These are phyloP conservation scores for Cucurbitaria berberidis DNA, from an alignment of 2,329 filamentous ascomycete genomes.

Conservation along the genomic window DNA sequence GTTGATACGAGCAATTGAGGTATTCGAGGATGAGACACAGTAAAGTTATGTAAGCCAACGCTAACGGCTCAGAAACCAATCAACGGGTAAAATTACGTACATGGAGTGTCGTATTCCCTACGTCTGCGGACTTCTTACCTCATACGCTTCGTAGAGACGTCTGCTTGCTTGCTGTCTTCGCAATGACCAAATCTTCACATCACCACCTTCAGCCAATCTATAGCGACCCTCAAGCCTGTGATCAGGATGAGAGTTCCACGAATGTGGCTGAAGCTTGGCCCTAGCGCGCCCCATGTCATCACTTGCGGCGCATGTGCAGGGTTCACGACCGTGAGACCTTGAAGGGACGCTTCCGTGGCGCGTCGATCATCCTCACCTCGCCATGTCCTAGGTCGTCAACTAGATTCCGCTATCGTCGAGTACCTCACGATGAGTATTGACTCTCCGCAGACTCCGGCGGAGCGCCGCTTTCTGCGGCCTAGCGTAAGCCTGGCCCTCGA, in stretches of 20 bases:
- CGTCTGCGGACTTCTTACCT: neutral
- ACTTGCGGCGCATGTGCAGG: slow-evolving; percentile 16
- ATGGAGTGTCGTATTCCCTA: neutral
- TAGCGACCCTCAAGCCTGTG: neutral
- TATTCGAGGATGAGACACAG: neutral
- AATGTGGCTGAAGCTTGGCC: slow-evolving; percentile 16
- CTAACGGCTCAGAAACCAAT: neutral
- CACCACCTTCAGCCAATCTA: too few relatives aligned
- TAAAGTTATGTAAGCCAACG: neutral
- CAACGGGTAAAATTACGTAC: neutral
- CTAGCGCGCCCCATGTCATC: slow-evolving; percentile 22
- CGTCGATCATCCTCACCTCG: neutral
- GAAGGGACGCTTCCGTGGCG: slow-evolving; percentile 3
- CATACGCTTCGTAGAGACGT: neutral
- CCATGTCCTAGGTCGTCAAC: slow-evolving; percentile 16
- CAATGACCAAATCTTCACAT: neutral
- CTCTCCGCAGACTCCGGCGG: slow-evolving; percentile 36
- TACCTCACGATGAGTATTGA: slow-evolving; percentile 34
- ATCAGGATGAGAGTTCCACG: neutral
- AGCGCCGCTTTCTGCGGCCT: slow-evolving; percentile 46
- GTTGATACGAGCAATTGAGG: neutral
- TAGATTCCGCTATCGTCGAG: slow-evolving; percentile 1
- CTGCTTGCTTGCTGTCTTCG: neutral
- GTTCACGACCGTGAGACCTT: slow-evolving; percentile 10
- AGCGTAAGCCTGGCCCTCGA: slow-evolving; percentile 36